Evolutionary conservation across 2,329 filamentous ascomycete species (phyloP).

Genomic region (Paraconiothyrium sp.): DNA sequence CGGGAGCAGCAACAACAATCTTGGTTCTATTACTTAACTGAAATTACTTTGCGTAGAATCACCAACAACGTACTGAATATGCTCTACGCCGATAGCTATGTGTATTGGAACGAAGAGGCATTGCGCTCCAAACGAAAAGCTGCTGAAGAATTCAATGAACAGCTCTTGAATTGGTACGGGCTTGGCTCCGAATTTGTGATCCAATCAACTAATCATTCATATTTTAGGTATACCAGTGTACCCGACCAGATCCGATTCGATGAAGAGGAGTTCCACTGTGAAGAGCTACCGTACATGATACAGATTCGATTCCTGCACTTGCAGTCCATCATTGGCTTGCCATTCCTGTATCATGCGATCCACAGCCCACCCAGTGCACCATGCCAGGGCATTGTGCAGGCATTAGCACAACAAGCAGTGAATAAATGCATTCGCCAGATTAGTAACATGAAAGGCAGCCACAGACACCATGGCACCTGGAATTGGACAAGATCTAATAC

Average conservation of each 20-base stretch:
- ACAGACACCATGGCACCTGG: constrained; percentile 7
- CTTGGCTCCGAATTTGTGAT: not conserved
- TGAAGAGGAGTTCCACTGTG: not conserved
- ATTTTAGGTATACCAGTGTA: constrained; percentile 2
- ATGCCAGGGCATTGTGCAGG: not conserved
- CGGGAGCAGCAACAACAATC: constrained; percentile 1
- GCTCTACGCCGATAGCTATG: not conserved
- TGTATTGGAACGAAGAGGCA: not conserved
- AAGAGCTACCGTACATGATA: constrained; percentile 7
- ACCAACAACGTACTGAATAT: constrained; percentile 7
- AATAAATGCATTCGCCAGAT: not conserved
- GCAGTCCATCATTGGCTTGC: not conserved
- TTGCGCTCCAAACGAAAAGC: not conserved
- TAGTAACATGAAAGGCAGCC: not conserved
- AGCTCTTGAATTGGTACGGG: constrained; percentile 5
- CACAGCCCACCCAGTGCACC: not conserved
- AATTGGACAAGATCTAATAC: not conserved
- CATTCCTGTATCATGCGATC: constrained; percentile 6
- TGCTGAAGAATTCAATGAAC: constrained; percentile 6
- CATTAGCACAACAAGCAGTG: not conserved
- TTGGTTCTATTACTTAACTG: constrained; percentile 11
- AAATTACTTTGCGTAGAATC: constrained; percentile 5
- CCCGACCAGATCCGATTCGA: constrained; percentile 6
- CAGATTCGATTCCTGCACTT: not conserved
- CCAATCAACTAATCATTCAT: not conserved